Evolutionary conservation across 306 rosid species (phyloP), one percentile per base, ranked within the genome.

Genomic region (Mimosa bimucronata): DNA sequence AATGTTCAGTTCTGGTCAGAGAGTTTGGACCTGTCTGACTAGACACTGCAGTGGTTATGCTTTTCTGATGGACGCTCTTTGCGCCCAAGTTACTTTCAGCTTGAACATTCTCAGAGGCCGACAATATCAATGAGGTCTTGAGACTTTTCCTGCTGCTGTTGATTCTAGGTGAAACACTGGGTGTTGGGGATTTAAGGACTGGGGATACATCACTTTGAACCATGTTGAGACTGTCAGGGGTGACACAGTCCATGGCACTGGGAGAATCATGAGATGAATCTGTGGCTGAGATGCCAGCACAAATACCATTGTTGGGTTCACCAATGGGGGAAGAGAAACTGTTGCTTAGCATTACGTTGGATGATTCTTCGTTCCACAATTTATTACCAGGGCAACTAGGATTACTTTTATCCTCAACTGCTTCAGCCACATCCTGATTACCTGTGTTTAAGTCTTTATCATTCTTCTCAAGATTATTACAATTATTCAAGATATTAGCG

Each of bases 131-230:
- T 52, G 98, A 92, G 68, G 91, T 85, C 84, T 92, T 91, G 88
- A 91, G 80, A 86, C 98, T 96, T 88, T 96, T 96, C 87, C 98
- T 89, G 84, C 98, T 88, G 80, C 87, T 82, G 76, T 87, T 88
- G 78, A 91, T 83, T 85, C 88, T 90, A n/a, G 98, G 99, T 53
- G 98, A 95, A 79, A 91, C 84, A 74, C 98, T 93, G 74, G 92
- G 97, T 80, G 87, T 86, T 73, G 99, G 99, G 77, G 96, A 92
- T 80, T 91, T 89, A 14, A 91, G 92, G 70, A 77, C 14, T 45
- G 90, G 93, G 55, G 94, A 88, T 81, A 74, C 77, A 73, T 92
- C 82, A 68, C 84, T 76, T 58, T 85, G 84, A 79, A 78, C 90
- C 57, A 89, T 77, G 86, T 79, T 86, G 68, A 90, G 90, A 81